phyloP scores from a whole-genome alignment of 768 basidiomycete species.

The Termitomyces eurrhizus region DNA sequence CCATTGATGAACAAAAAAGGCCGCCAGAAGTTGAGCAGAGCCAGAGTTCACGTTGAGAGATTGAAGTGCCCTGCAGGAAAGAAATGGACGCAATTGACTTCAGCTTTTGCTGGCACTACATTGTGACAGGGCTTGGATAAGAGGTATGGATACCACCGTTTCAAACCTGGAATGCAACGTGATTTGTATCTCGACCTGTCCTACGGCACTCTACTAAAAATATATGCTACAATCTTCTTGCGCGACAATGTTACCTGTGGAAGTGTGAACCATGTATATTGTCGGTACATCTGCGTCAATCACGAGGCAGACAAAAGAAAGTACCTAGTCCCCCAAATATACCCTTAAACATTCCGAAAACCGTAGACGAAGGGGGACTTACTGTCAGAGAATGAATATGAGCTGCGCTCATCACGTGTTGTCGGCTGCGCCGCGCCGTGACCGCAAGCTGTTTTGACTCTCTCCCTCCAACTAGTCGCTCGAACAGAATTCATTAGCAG shows the following conservation, averaged over 20 bases:
- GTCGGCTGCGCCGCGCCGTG: too few relatives aligned
- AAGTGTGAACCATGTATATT: background rate
- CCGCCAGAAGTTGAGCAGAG: background rate
- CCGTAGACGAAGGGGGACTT: too few relatives aligned
- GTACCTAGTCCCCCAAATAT: too few relatives aligned
- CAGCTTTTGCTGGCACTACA: background rate
- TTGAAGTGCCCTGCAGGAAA: background rate
- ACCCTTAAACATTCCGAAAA: too few relatives aligned
- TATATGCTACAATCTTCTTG: background rate
- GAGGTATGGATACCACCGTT: background rate
- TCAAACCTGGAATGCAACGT: too few relatives aligned
- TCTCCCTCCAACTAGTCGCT: too few relatives aligned
- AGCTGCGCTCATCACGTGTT: too few relatives aligned
- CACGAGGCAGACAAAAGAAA: too few relatives aligned
- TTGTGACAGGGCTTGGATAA: background rate
- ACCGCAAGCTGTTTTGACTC: too few relatives aligned
- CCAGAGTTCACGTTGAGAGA: background rate
- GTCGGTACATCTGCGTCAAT: too few relatives aligned
- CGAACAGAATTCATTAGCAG: too few relatives aligned
- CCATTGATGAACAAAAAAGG: background rate
- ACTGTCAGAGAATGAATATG: too few relatives aligned
- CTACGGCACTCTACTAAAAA: background rate
- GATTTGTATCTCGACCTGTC: background rate
- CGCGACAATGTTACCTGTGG: background rate
- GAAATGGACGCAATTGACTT: background rate